Evolutionary conservation across 78 protist species (phyloP), one percentile per base, ranked within the genome.

Genomic region (Dictyostelium brefeldianum): DNA sequence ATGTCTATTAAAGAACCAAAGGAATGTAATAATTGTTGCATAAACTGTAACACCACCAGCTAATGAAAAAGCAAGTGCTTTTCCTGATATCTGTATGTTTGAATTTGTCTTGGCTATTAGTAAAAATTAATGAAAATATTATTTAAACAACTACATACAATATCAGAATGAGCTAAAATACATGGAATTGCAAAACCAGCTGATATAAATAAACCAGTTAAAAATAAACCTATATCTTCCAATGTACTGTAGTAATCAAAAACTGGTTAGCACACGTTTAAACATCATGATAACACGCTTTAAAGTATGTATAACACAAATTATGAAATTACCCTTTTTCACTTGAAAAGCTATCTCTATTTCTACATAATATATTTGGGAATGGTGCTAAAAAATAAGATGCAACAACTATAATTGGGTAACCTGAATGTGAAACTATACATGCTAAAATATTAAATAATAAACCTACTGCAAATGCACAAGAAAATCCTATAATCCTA

Each of bases 391-490:
- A 53, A 75, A 87, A 87, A 77, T 87, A 87, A 5, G 78, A 47
- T 5, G 47, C 81, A 74, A 87, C 70, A 57, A 87, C 83, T 36
- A 87, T 87, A 53, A 87, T 87, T 50, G 92, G 92, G 22, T 59
- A 87, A 25, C 92, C 92, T 27, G 92, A 77, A 12, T 87, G 78
- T 50, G 92, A 87, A 20, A 87, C 67, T 29, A 87, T 69, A 48
- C 92, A 87, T 77, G 92, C 82, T 64, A 87, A 77, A 57, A 87
- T 87, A 87, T 87, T 87, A 17, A 87, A 57, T 29, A 87, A 57
- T 41, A 87, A 48, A 48, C 92, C 92, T 25, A 87, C 51, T 59
- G 92, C 92, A 59, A 87, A 87, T 74, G 92, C 82, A 47, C 92
- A 87, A 14, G 92, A 74, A 48, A 87, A 71, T 0, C 84, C 92